Conservation (phyloP, 2,329 filamentous ascomycete species). For the Exophiala aquamarina region DNA sequence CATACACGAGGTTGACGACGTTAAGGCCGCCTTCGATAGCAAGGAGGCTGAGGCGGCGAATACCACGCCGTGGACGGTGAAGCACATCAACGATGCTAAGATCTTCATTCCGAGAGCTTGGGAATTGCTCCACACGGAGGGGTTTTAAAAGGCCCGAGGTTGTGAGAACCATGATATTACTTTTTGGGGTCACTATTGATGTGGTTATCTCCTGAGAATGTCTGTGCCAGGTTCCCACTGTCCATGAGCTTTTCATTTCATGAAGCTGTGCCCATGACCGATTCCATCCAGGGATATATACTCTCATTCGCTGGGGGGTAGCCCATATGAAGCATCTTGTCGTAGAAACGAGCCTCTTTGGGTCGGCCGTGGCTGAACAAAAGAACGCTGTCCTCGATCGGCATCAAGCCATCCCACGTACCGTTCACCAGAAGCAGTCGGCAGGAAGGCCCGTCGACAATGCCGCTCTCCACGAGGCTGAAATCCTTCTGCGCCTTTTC, state of each 20-base stretch:
- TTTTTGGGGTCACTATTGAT: background rate
- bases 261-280: constrained; percentile 21
- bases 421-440: constrained; percentile 64
- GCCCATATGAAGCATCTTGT: constrained; percentile 64
- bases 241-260: background rate
- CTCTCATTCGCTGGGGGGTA: constrained; percentile 49
- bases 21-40: constrained; percentile 57
- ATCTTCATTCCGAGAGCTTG: constrained; percentile 15
- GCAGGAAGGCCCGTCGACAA: constrained; percentile 57
- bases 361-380: constrained; percentile 64
- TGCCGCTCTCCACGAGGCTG: constrained; percentile 60
- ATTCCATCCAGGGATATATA: constrained; percentile 28
- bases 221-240: too few relatives aligned
- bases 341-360: constrained; percentile 66
- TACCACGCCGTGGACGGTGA: constrained; percentile 18
- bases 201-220: too few relatives aligned
- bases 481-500: constrained; percentile 60
- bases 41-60: constrained; percentile 18
- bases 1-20: constrained; percentile 70
- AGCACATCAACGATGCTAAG: constrained; percentile 18
- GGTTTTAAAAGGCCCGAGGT: constrained; percentile 12
- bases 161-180: background rate
- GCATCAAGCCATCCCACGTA: constrained; percentile 64
- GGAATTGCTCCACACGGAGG: constrained; percentile 14
- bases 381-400: constrained; percentile 66